Base-by-base conservation (phyloP, 176 grass and related monocot genomes). In the Elaeis guineensis region DNA sequence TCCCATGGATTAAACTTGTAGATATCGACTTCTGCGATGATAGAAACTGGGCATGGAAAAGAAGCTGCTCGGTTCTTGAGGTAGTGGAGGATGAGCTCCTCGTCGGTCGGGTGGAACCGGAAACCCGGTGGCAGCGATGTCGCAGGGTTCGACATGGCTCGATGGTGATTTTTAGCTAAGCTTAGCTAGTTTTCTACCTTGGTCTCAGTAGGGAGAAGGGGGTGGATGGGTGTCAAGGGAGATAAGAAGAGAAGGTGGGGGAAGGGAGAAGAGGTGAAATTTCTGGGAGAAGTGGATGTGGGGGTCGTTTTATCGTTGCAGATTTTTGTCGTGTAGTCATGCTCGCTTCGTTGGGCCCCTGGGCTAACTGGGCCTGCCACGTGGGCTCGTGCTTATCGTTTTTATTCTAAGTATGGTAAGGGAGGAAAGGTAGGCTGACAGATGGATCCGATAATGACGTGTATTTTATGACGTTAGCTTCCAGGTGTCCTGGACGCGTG, bases 11-110 rank as follows among this genome's bases (percentile, higher is more conserved):
- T 80, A 64, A 71, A 91, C 59, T 80, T 82, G 80, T 97, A 90
- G 69, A 97, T 89, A 71, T 97, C 78, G 73, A 91, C 87, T 78
- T 91, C 92, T 16, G 86, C 92, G 56, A 97, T 73, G 80, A 90
- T 82, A 1, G 67, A 69, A 18, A 79, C 79, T 0, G 78, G 79
- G 66, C 79, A 76, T 0, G 70, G 66, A 3, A 77, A 18, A 29
- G 75, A 58, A 3, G 81, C 69, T 2, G 69, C 63, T 19, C 89
- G 87, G 51, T 79, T 72, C 59, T 23, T 19, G 39, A 97, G 87
- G 76, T 97, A 97, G 66, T 90, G 76, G 0, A 84, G 80, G 53
- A 97, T 85, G 25, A 97, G 78, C 74, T 97, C 93, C 72, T 82
- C 75, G 25, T 91, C 93, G 0, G 81, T 82, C 3, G 92, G 92